phyloP scores from a whole-genome alignment of 768 basidiomycete species.

The Tulasnella sp. region DNA sequence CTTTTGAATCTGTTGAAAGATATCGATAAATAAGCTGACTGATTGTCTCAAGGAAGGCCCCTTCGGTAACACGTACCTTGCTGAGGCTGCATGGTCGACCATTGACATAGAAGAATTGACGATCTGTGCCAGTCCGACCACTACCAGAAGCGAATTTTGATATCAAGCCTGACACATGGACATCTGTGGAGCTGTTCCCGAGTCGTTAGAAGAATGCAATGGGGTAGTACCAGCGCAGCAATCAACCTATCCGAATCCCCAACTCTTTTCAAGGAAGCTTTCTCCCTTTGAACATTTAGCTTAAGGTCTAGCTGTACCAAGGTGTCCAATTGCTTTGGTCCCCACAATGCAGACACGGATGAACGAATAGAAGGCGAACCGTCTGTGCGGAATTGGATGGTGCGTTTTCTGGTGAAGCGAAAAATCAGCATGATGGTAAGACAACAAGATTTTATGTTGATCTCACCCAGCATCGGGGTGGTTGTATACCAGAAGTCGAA shows the following conservation, averaged over 20 bases:
- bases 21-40: background rate
- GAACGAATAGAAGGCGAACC: constrained; percentile 51
- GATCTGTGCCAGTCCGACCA: constrained; percentile 67
- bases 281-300: constrained; percentile 61
- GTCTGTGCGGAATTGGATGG: constrained; percentile 59
- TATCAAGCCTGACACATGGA: constrained; percentile 64
- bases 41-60: background rate
- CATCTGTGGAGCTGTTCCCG: constrained; percentile 24
- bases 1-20: constrained; percentile 54
- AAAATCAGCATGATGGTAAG: background rate
- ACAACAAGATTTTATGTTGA: background rate
- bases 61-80: constrained; percentile 44
- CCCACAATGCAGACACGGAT: constrained; percentile 71
- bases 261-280: constrained; percentile 32
- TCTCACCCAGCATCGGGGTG: constrained; percentile 58
- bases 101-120: constrained; percentile 91
- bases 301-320: constrained; percentile 60
- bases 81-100: constrained; percentile 72
- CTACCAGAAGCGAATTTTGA: constrained; percentile 69
- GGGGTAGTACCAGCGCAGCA: background rate
- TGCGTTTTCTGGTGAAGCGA: constrained; percentile 26
- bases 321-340: constrained; percentile 64
- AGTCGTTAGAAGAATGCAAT: background rate
- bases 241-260: constrained; percentile 3
- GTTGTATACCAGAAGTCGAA: constrained; percentile 66